Evolutionary conservation across 169 alveolate genomes (phyloP).

Genomic region (Plasmodium billcollinsi): DNA sequence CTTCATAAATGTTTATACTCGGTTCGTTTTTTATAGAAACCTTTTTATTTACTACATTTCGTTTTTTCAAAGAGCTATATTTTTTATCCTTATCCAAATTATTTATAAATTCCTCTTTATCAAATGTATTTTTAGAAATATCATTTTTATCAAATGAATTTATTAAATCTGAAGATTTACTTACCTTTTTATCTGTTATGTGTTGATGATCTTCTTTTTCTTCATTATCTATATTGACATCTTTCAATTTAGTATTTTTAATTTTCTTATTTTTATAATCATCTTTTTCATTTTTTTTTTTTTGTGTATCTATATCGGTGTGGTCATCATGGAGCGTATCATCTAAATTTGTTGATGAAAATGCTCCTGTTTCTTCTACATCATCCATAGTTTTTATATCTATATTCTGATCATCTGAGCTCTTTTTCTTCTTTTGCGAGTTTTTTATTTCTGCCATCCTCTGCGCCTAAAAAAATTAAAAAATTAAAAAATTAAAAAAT

Average conservation of each 20-base stretch:
- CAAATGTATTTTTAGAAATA: not conserved
- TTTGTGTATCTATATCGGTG: not conserved
- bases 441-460: conserved; percentile 54
- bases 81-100: not conserved
- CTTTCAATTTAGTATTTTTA: not conserved
- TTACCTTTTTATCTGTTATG: conserved; percentile 14
- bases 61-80: not conserved
- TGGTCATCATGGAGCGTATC: conserved; percentile 35
- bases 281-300: not conserved
- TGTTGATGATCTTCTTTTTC: not conserved
- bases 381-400: conserved; percentile 6
- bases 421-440: conserved; percentile 23
- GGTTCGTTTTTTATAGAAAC: conserved; percentile 13
- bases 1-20: not conserved
- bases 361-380: not conserved
- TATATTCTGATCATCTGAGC: not conserved
- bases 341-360: not conserved
- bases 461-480: conserved; percentile 22
- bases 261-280: not conserved
- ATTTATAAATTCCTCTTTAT: not conserved
- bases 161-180: conserved; percentile 21
- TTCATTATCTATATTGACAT: not conserved
- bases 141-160: conserved; percentile 10
- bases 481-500: too few relatives aligned
- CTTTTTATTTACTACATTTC: not conserved